Evolutionary conservation across 169 alveolate species (phyloP), one percentile per base, ranked within the genome.

Genomic region (Eimeria zaria): DNA sequence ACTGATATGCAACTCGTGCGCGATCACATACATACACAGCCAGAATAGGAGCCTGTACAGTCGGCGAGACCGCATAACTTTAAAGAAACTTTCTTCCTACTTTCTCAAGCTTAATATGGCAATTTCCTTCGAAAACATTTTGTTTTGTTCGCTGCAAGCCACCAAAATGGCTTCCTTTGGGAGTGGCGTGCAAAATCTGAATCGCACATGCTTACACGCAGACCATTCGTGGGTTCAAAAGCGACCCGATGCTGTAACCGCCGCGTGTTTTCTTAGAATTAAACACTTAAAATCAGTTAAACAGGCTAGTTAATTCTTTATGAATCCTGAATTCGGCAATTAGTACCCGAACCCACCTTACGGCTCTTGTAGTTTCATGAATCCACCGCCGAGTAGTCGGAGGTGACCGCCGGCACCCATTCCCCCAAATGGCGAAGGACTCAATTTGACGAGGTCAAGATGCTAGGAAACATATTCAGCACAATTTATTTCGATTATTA

Each of bases 21-120:
- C 80, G 80, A 69, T 18, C 80, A 36, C 51, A 20, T 33, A 8
- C 80, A 11, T 11, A 20, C 11, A 6, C n/a, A n/a, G 9, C 27
- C n/a, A 12, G 51, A 22, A 64, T 69, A 33, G n/a, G 51, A 69
- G 80, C 80, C 80, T 33, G 80, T 69, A 69, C 80, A 69, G 30
- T 69, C 80, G 80, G 51, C 80, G 80, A 33, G 24, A 30, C 80
- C 46, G n/a, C 51, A 7, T 0, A 69, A 16, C 7, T 36, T 69
- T 18, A 67, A 67, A 18, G 51, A n/a, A 33, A 3, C 74, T 20
- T n/a, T 64, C 14, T 24, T 24, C 74, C 39, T 12, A n/a, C n/a
- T 64, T 8, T 27, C 8, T 64, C 41, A 24, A n/a, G 41, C 14
- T 64, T 24, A n/a, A 1, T 27, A 8, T 4, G n/a, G 7, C 74